A percentile compares a stretch with the other conserved stretches of the same genome.
Conservation (phyloP, 2,329 filamentous ascomycete genomes). For the Orbilia blumenaviensis region DNA sequence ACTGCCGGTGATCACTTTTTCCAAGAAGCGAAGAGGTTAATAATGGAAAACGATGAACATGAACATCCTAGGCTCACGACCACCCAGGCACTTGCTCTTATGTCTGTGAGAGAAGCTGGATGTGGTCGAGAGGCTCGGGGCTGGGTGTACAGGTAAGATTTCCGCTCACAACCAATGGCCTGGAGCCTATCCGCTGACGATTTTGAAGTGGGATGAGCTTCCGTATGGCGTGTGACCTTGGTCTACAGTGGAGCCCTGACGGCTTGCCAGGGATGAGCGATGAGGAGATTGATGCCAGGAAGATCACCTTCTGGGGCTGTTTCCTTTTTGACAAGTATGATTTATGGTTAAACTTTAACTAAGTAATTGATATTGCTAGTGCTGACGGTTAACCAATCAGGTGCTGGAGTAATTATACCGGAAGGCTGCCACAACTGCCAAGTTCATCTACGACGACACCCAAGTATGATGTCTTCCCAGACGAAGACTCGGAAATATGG, state of each 20-base stretch:
- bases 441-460: slow-evolving; percentile 81
- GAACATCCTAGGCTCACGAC: slow-evolving; percentile 87
- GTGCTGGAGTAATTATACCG: slow-evolving; percentile 97
- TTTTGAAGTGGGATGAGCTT: slow-evolving; percentile 87
- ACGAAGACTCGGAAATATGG: slow-evolving; percentile 87
- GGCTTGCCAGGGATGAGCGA: slow-evolving; percentile 72
- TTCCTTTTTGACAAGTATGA: slow-evolving; percentile 91
- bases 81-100: slow-evolving; percentile 89
- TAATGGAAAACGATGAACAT: slow-evolving; percentile 91
- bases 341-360: neutral
- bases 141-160: slow-evolving; percentile 76
- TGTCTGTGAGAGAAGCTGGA: slow-evolving; percentile 95
- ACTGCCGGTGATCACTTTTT: slow-evolving; percentile 98
- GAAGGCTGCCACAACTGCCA: slow-evolving; percentile 85
- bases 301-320: slow-evolving; percentile 96
- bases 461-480: slow-evolving; percentile 88
- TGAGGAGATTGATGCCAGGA: slow-evolving; percentile 83
- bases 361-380: neutral
- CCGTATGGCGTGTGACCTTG: slow-evolving; percentile 94
- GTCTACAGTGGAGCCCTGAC: slow-evolving; percentile 83
- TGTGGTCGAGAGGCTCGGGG: slow-evolving; percentile 93
- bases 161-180: neutral
- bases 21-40: slow-evolving; percentile 86
- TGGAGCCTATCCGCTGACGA: neutral
- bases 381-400: slow-evolving; percentile 60